These are phyloP conservation scores for Diaporthe velutina DNA, from an alignment of 2,329 filamentous ascomycete species.

Conservation along the genomic window DNA sequence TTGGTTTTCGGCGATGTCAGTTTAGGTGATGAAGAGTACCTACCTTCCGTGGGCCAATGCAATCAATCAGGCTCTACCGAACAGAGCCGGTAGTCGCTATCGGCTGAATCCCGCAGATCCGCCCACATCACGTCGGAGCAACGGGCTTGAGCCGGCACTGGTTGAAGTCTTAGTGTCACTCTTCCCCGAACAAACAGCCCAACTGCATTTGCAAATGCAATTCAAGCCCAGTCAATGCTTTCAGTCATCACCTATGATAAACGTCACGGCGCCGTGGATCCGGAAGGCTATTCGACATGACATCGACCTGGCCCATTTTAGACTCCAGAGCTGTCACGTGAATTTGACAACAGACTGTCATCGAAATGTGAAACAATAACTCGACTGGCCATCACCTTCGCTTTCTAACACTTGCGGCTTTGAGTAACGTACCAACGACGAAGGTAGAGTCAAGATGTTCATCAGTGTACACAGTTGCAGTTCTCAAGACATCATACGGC, in stretches of 20 bases:
- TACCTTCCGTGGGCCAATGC: background rate
- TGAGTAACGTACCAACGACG: background rate
- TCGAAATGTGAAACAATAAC: background rate
- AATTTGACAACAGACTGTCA: too few relatives aligned
- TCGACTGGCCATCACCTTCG: background rate
- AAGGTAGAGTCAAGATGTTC: background rate
- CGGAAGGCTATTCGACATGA: background rate
- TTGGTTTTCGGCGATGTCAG: background rate
- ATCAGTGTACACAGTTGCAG: background rate
- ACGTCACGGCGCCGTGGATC: background rate
- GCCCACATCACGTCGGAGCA: background rate
- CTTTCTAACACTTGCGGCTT: background rate
- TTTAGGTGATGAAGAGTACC: background rate
- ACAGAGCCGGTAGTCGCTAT: slow-evolving; percentile 9
- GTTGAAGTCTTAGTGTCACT: background rate
- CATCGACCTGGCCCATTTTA: too few relatives aligned
- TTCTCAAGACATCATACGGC: background rate
- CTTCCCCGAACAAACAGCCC: fast-evolving
- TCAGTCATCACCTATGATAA: background rate
- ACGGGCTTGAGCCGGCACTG: background rate
- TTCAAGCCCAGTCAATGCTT: background rate
- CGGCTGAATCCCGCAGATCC: background rate
- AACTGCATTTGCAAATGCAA: background rate
- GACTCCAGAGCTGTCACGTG: too few relatives aligned
- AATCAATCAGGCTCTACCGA: background rate